These are phyloP conservation scores for Coelastrella sp. DNA, from an alignment of 139 green algal species.

Conservation along the genomic window DNA sequence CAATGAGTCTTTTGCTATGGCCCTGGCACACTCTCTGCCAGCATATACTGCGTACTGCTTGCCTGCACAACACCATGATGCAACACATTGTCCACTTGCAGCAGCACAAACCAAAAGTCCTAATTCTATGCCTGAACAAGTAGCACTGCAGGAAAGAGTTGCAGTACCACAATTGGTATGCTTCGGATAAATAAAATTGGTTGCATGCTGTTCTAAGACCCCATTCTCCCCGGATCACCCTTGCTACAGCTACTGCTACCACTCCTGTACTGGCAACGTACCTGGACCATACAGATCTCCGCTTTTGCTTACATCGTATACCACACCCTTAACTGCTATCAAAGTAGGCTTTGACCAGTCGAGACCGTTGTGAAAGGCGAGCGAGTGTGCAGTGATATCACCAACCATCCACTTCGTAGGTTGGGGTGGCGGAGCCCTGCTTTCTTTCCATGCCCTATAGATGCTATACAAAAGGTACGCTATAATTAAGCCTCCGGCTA, in stretches of 20 bases:
- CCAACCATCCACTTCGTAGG: conserved; percentile 59
- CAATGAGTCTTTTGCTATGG: conserved; percentile 68
- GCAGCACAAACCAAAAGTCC: background rate
- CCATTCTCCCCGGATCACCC: too few relatives aligned
- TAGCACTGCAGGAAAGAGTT: too few relatives aligned
- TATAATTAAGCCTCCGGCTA: conserved; percentile 24
- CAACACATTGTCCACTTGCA: background rate
- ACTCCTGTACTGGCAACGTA: conserved; percentile 26
- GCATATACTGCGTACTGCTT: conserved; percentile 66
- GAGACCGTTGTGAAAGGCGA: conserved; percentile 73
- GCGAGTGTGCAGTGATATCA: conserved; percentile 72
- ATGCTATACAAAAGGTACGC: conserved; percentile 33
- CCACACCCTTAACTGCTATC: conserved; percentile 70
- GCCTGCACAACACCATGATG: conserved; percentile 9
- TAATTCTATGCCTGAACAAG: too few relatives aligned
- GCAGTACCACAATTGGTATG: too few relatives aligned
- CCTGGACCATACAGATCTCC: conserved; percentile 81
- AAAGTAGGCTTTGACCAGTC: conserved; percentile 78
- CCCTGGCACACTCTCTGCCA: conserved; percentile 72
- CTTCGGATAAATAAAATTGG: too few relatives aligned
- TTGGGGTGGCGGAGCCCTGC: conserved; percentile 16
- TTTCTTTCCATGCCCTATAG: conserved; percentile 15
- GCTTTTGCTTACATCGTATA: conserved; percentile 81
- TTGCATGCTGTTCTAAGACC: too few relatives aligned
- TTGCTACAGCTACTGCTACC: background rate